Base-by-base conservation (phyloP, 768 basidiomycete genomes). In the Rhodotorula paludigena region DNA sequence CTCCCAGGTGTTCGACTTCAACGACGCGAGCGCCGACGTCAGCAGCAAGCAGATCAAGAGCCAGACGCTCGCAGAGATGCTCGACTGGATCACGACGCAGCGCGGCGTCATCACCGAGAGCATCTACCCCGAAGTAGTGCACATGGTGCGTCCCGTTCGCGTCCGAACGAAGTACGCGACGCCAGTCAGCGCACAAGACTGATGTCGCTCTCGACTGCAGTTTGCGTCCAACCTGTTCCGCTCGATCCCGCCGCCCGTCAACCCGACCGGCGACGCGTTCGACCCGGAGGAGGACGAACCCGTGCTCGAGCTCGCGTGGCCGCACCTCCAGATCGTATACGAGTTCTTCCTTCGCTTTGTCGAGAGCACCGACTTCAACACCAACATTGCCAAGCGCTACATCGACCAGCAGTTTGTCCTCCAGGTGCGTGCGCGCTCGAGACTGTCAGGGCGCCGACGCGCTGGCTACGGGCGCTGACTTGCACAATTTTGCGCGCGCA, bases 281-380 rank as follows among this genome's bases (percentile, higher is more conserved):
- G 96, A 99, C 78, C 96, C 96, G 30, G 96, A 99, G 80, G 96
- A 99, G 81, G 96, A 99, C 75, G 96, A 99, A 72, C 96, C 96
- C 12, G 96, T 99, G 5, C 84, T 99, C 66, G 96, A 99, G 78
- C 88, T 98, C 64, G 96, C 96, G 35, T 99, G 96, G 96, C 96
- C 96, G 47, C 96, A 99, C 79, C 84, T 99, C 63, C 93, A 99
- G 79, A 93, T 99, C 73, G 96, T 99, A 59, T 99, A 99, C 81
- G 96, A 99, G 80, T 97, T 99, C 80, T 99, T 99, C 85, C 87
- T 99, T 39, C 89, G 96, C 45, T 99, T 99, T 77, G 89, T 99
- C 66, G 96, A 99, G 80, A 89, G 87, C 74, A 89, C 89, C 25
- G 96, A 99, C 78, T 98, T 99, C 82, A 97, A 94, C 83, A 92